A percentile compares a stretch with the other conserved stretches of the same genome.
Evolutionary conservation across 2,329 filamentous ascomycete genomes (phyloP).

Genomic region (Alternaria consortialis): DNA sequence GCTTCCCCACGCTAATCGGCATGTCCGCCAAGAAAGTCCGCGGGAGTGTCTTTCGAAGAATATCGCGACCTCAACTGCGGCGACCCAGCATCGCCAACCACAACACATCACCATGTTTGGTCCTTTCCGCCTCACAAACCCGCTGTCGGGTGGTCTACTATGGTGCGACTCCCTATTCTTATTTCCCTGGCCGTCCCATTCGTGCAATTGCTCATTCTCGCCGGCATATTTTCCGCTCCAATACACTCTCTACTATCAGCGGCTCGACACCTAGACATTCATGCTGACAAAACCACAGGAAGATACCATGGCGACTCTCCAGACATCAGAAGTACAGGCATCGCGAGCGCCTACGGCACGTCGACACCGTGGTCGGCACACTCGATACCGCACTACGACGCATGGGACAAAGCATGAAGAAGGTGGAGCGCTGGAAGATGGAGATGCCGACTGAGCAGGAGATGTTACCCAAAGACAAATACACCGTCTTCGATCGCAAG

Average conservation of each 20-base stretch:
- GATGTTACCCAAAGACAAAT: constrained; percentile 97
- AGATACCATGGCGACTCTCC: constrained; percentile 96
- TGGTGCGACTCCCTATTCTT: constrained; percentile 36
- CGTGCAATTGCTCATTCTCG: neutral
- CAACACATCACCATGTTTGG: constrained; percentile 49
- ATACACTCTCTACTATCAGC: constrained; percentile 1
- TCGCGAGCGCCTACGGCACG: constrained; percentile 62
- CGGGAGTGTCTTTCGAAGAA: constrained; percentile 39
- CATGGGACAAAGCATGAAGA: constrained; percentile 73
- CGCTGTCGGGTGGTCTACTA: constrained; percentile 51
- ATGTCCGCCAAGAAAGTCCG: constrained; percentile 43
- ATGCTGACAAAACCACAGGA: constrained; percentile 64
- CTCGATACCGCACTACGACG: constrained; percentile 80
- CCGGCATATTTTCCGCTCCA: neutral
- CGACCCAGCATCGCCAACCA: constrained; percentile 16
- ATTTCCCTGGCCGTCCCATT: neutral
- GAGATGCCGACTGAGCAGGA: constrained; percentile 96
- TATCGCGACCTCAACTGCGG: constrained; percentile 25
- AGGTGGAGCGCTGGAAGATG: constrained; percentile 87
- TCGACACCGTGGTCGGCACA: constrained; percentile 87
- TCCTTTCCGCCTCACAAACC: constrained; percentile 52
- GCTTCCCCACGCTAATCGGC: constrained; percentile 38
- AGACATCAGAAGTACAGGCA: constrained; percentile 62
- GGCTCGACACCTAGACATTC: constrained; percentile 12
- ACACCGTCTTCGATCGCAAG: constrained; percentile 97